Conservation (phyloP, 352 stramenopile genomes). For the Globisporangium paddicum region DNA sequence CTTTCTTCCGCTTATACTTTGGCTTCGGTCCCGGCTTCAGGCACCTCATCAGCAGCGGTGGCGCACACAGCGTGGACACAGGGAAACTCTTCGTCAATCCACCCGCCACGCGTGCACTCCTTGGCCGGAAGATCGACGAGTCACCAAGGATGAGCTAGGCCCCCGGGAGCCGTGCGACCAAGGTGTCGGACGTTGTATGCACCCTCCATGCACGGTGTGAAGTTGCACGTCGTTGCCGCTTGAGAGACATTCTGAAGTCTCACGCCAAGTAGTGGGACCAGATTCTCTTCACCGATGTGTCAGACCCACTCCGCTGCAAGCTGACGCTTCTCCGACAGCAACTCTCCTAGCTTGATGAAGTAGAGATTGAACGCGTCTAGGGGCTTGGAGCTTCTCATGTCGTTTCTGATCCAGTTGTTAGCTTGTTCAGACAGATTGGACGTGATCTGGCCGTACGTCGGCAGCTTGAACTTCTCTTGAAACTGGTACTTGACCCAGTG, state of each 20-base stretch:
- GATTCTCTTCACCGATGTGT: neutral
- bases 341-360: neutral
- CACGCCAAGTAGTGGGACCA: neutral
- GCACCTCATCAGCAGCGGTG: neutral
- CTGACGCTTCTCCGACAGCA: neutral
- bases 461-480: conserved; percentile 7
- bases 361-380: conserved; percentile 12
- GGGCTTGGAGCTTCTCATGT: conserved; percentile 13
- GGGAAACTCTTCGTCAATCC: neutral
- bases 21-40: neutral
- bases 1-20: conserved; percentile 5
- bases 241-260: neutral
- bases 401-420: conserved; percentile 19
- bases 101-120: neutral
- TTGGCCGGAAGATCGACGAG: neutral
- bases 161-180: neutral
- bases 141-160: neutral
- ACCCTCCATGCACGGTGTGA: neutral
- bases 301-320: neutral
- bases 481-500: conserved; percentile 18
- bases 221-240: neutral
- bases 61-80: neutral
- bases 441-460: conserved; percentile 16
- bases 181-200: neutral
- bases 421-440: conserved; percentile 21